A percentile compares a stretch with the other conserved stretches of the same genome.
Evolutionary conservation across 495 filamentous ascomycete genomes (phyloP).

Genomic region (Cenococcum geophilum): DNA sequence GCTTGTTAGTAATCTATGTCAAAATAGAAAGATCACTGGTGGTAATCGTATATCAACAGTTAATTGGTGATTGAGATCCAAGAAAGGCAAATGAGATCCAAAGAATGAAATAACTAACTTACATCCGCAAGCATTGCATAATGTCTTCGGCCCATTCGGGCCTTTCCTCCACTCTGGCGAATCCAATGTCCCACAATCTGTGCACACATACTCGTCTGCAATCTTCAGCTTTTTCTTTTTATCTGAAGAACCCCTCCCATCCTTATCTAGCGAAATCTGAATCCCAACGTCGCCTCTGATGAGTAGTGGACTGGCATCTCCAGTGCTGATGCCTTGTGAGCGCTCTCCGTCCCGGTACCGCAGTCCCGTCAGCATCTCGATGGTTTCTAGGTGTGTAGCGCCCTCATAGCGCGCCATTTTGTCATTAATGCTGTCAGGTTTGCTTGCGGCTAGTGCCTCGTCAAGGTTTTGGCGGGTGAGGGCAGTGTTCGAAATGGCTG

Average conservation of each 20-base stretch:
- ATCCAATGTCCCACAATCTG: constrained; percentile 77
- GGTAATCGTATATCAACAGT: too few species aligned
- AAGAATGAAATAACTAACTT: constrained; percentile 34
- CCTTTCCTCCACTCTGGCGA: constrained; percentile 97
- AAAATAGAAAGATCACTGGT: too few species aligned
- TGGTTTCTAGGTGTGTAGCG: constrained; percentile 71
- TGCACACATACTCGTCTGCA: constrained; percentile 91
- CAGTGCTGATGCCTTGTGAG: constrained; percentile 82
- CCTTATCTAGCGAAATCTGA: constrained; percentile 69
- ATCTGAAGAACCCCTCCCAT: constrained; percentile 54
- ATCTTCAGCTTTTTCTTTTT: constrained; percentile 89
- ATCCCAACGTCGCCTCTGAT: constrained; percentile 84
- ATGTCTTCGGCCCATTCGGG: constrained; percentile 85
- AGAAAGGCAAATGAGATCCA: not conserved
- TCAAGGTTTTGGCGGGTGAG: constrained; percentile 75
- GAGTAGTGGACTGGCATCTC: constrained; percentile 67
- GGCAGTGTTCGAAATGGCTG: constrained; percentile 52
- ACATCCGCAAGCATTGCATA: constrained; percentile 95
- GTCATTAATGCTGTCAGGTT: constrained; percentile 66
- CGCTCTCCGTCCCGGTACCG: constrained; percentile 85
- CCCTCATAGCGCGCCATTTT: constrained; percentile 72
- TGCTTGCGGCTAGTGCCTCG: constrained; percentile 60
- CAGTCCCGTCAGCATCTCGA: constrained; percentile 90
- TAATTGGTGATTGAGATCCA: not conserved
- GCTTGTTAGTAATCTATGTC: constrained; percentile 2